phyloP scores from a whole-genome alignment of 1,284 basidiomycete species.

The Sphagnurus paluster region DNA sequence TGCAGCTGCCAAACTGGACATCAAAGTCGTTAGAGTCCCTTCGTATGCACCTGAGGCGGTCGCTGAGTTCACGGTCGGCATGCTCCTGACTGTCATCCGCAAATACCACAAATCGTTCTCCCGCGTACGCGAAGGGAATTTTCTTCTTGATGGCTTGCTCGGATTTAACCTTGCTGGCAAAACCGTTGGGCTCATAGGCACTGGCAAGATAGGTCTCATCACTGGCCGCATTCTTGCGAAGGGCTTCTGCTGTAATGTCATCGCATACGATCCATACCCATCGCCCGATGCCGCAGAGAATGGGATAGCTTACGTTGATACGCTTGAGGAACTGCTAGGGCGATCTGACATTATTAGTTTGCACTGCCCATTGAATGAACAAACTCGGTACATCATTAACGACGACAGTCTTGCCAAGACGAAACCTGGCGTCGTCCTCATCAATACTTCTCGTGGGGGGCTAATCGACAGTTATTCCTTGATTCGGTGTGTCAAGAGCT shows the following conservation, averaged over 20 bases:
- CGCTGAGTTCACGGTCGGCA: conserved; percentile 43
- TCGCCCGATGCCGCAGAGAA: conserved; percentile 29
- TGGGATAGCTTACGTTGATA: conserved; percentile 35
- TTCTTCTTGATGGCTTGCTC: conserved; percentile 39
- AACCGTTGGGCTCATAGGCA: conserved; percentile 39
- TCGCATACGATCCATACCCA: conserved; percentile 38
- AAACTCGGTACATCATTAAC: conserved; percentile 39
- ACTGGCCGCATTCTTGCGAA: conserved; percentile 39
- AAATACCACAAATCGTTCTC: conserved; percentile 43
- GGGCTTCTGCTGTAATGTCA: conserved; percentile 36
- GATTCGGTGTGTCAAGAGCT: conserved; percentile 33
- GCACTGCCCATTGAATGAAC: conserved; percentile 36
- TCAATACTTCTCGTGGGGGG: conserved; percentile 40
- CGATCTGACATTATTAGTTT: conserved; percentile 38
- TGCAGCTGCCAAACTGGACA: conserved; percentile 27
- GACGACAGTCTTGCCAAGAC: conserved; percentile 33
- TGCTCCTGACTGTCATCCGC: conserved; percentile 40
- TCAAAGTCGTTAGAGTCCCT: conserved; percentile 38
- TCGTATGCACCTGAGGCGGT: conserved; percentile 41
- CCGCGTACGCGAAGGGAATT: conserved; percentile 42
- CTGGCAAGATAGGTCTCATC: conserved; percentile 38
- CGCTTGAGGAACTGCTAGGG: conserved; percentile 32
- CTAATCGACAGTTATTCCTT: conserved; percentile 39
- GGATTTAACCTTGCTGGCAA: conserved; percentile 39
- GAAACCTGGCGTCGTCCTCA: conserved; percentile 37